Conservation (phyloP, 441 rosid species). For the Kokia cookei region DNA sequence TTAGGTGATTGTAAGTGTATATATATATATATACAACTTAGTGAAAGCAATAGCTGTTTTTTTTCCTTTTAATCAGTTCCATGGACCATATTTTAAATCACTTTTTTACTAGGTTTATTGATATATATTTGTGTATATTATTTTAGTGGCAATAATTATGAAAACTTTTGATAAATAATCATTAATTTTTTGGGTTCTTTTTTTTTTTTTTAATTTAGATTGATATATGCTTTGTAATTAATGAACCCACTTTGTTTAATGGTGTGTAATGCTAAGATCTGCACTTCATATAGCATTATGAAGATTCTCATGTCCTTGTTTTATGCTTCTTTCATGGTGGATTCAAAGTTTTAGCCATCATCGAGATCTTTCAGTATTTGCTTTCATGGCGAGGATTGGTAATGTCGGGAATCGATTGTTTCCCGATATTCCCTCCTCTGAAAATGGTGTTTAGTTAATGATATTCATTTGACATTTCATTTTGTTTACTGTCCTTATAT, state of each 20-base stretch:
- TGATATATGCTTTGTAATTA: neutral
- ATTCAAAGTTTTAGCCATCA: neutral
- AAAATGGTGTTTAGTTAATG: neutral
- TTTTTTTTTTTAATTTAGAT: neutral
- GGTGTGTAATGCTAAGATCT: conserved; percentile 5
- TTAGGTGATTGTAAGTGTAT: neutral
- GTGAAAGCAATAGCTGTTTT: neutral
- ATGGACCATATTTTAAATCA: neutral
- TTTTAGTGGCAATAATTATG: conserved; percentile 1
- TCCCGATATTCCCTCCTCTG: neutral
- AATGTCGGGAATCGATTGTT: neutral
- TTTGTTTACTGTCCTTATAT: neutral
- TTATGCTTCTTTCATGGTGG: neutral
- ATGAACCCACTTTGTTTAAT: neutral
- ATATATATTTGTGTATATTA: neutral
- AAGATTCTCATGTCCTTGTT: neutral
- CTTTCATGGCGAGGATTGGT: neutral
- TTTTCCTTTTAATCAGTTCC: neutral
- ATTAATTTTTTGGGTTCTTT: neutral
- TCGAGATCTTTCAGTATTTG: neutral
- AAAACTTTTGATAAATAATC: neutral
- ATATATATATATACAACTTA: no score
- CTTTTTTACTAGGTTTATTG: neutral
- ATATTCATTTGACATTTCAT: neutral
- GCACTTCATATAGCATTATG: neutral